Percentiles rank a stretch among this genome's conserved stretches.
Evolutionary conservation across 805 yeast genomes (phyloP).

Genomic region (Kluyveromyces nonfermentans): DNA sequence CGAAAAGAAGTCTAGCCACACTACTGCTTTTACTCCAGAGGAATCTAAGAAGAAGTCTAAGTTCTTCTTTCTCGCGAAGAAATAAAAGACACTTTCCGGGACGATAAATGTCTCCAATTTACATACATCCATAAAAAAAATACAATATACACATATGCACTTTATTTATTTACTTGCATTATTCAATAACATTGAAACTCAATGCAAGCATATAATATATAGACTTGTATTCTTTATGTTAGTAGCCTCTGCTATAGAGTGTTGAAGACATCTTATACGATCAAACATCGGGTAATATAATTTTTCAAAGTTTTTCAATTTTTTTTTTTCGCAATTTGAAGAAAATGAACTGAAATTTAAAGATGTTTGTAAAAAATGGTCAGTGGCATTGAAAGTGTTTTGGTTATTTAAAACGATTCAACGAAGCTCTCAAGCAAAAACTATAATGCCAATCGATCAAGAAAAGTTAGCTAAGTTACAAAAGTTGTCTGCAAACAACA

Average conservation of each 20-base stretch:
- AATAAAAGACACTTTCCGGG: background rate
- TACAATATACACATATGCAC: too few species aligned
- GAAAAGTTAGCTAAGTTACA: conserved; percentile 90
- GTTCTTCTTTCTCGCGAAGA: conserved; percentile 19
- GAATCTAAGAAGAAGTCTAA: conserved; percentile 15
- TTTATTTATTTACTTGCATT: too few species aligned
- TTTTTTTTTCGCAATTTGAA: background rate
- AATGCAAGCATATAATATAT: too few species aligned
- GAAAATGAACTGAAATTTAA: background rate
- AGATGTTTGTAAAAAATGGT: too few species aligned
- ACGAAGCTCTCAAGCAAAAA: background rate
- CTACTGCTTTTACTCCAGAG: conserved; percentile 4
- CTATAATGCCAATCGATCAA: conserved; percentile 78
- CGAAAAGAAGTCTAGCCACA: background rate
- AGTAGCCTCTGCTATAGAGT: too few species aligned
- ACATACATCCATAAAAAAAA: too few species aligned
- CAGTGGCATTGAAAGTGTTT: background rate
- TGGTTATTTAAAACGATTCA: too few species aligned
- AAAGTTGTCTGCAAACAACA: conserved; percentile 63
- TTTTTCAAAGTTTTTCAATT: background rate
- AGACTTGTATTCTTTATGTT: too few species aligned
- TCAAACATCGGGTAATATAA: background rate
- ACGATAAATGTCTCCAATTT: background rate
- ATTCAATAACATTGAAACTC: background rate
- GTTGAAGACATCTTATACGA: background rate